Conservation (phyloP, 2,329 filamentous ascomycete genomes). For the Penicillium italicum region DNA sequence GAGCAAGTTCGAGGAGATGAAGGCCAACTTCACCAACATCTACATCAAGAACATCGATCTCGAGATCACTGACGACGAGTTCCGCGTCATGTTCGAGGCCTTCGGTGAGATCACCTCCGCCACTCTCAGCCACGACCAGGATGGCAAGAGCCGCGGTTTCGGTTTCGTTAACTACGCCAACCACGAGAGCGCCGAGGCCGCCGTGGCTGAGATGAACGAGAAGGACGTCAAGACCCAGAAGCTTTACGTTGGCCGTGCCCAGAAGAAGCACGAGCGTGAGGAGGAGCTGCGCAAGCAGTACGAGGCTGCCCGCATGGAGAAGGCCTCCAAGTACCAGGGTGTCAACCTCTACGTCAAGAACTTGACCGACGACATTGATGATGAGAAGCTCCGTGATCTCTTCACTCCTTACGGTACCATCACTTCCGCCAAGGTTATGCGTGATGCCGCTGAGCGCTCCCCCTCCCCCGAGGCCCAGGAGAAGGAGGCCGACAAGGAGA, state of each 20-base stretch:
- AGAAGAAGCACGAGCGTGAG: slow-evolving; percentile 99
- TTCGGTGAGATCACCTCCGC: slow-evolving; percentile 94
- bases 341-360: slow-evolving; percentile 99
- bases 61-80: slow-evolving; percentile 87
- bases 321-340: slow-evolving; percentile 98
- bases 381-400: slow-evolving; percentile 93
- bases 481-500: slow-evolving; percentile 51
- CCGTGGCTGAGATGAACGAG: slow-evolving; percentile 88
- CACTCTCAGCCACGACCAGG: slow-evolving; percentile 80
- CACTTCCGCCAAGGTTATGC: slow-evolving; percentile 99
- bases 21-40: slow-evolving; percentile 99
- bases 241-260: slow-evolving; percentile 94
- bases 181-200: slow-evolving; percentile 79
- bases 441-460: slow-evolving; percentile 59
- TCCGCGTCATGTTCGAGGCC: slow-evolving; percentile 87
- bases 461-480: slow-evolving; percentile 47
- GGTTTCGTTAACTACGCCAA: slow-evolving; percentile 94
- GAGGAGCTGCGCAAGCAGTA: slow-evolving; percentile 99
- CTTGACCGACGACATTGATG: slow-evolving; percentile 91
- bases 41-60: slow-evolving; percentile 96
- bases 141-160: slow-evolving; percentile 92
- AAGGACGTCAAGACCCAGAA: slow-evolving; percentile 92
- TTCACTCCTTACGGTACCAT: slow-evolving; percentile 91
- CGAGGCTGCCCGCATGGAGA: slow-evolving; percentile 94
- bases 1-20: slow-evolving; percentile 99